These are phyloP conservation scores for Selaginella tamariscina DNA, from an alignment of 75 land plant genomes.

Conservation along the genomic window DNA sequence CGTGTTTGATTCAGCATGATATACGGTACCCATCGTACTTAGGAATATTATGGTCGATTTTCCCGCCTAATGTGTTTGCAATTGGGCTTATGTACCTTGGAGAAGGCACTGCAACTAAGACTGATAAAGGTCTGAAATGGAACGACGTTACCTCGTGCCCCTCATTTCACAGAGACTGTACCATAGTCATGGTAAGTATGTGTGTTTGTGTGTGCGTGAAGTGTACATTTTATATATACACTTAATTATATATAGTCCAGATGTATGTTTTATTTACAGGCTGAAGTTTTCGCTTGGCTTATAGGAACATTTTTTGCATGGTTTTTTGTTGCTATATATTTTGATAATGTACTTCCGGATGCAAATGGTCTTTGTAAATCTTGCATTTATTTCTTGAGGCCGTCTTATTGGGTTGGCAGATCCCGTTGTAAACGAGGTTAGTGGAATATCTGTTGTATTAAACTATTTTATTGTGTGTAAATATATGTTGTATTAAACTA, in stretches of 20 bases:
- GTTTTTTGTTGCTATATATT: constrained; percentile 80
- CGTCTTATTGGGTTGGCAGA: constrained; percentile 79
- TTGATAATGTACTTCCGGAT: constrained; percentile 81
- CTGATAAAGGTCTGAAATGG: constrained; percentile 71
- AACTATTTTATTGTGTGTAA: too few relatives aligned
- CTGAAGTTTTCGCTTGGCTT: constrained; percentile 69
- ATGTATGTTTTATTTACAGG: constrained; percentile 26
- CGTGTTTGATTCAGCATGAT: constrained; percentile 59
- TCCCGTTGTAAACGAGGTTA: not conserved
- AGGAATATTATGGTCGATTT: constrained; percentile 58
- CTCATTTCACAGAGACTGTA: not conserved
- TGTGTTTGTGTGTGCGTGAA: not conserved
- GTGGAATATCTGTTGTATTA: not conserved
- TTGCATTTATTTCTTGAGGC: constrained; percentile 56
- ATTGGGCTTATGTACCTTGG: constrained; percentile 54
- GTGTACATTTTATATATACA: too few relatives aligned
- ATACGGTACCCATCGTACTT: constrained; percentile 17
- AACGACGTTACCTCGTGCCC: not conserved
- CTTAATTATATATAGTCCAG: too few relatives aligned
- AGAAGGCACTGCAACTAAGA: constrained; percentile 45
- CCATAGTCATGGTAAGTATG: not conserved
- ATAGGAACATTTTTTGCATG: constrained; percentile 60
- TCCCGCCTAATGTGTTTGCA: constrained; percentile 87
- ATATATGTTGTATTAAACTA: too few relatives aligned
- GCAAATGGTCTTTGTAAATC: constrained; percentile 80